phyloP scores from a whole-genome alignment of 2,329 filamentous ascomycete genomes.

The Daldinia sp. region DNA sequence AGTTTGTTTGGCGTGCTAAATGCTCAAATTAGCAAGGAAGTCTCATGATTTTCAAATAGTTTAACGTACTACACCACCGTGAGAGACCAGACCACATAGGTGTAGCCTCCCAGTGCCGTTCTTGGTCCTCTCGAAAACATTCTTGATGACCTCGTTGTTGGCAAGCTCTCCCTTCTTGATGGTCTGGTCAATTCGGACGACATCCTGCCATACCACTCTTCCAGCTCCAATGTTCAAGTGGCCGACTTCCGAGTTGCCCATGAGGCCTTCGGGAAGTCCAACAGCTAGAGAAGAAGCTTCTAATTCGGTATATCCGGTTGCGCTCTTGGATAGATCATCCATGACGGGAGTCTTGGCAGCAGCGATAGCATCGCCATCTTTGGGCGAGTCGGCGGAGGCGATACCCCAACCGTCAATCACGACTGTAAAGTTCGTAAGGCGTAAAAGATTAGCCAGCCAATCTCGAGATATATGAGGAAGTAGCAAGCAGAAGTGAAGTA shows the following conservation, averaged over 20 bases:
- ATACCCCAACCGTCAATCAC: constrained; percentile 99
- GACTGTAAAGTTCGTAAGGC: constrained; percentile 61
- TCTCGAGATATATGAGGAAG: constrained; percentile 67
- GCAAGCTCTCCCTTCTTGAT: constrained; percentile 87
- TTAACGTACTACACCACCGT: constrained; percentile 83
- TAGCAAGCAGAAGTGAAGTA: constrained; percentile 63
- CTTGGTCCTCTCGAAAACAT: constrained; percentile 82
- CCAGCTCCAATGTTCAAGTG: constrained; percentile 99
- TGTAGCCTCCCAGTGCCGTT: constrained; percentile 92
- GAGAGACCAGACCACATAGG: constrained; percentile 89
- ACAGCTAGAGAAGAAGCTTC: constrained; percentile 97
- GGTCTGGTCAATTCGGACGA: constrained; percentile 93
- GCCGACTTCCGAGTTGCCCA: constrained; percentile 99
- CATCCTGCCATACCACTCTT: constrained; percentile 97
- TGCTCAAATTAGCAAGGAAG: constrained; percentile 36
- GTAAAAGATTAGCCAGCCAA: constrained; percentile 64
- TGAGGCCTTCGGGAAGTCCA: constrained; percentile 93
- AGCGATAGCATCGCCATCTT: constrained; percentile 94
- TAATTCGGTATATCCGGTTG: constrained; percentile 89
- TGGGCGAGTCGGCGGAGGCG: constrained; percentile 81
- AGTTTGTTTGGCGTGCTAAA: constrained; percentile 89
- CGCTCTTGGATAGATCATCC: constrained; percentile 87
- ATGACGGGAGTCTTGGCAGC: constrained; percentile 93
- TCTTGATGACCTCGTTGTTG: constrained; percentile 80
- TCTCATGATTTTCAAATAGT: not conserved